phyloP scores from a whole-genome alignment of 2,329 filamentous ascomycete genomes.

The Colletotrichum agaves region DNA sequence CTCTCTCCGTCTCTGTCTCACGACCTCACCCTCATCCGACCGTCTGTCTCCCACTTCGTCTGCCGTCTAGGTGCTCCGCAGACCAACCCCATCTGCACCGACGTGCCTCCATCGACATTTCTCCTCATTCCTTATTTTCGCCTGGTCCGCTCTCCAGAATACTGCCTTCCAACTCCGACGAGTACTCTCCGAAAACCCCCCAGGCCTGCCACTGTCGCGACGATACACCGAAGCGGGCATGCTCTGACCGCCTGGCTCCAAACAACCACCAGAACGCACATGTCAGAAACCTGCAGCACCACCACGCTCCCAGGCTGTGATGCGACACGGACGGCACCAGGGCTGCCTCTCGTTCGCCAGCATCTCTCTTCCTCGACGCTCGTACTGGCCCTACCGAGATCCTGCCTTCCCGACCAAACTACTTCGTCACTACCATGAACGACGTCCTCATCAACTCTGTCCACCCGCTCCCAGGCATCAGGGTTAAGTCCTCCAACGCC shows the following conservation, averaged over 20 bases:
- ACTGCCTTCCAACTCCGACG: neutral
- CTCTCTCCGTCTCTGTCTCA: neutral
- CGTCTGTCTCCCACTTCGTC: neutral
- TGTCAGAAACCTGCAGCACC: conserved; percentile 23
- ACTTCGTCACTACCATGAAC: conserved; percentile 29
- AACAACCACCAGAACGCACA: conserved; percentile 24
- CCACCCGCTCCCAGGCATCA: conserved; percentile 26
- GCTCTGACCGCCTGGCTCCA: conserved; percentile 28
- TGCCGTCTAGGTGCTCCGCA: neutral
- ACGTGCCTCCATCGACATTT: neutral
- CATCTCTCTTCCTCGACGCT: neutral
- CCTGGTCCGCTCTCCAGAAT: neutral
- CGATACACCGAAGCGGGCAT: conserved; percentile 23
- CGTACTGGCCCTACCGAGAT: neutral
- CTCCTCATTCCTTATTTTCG: neutral
- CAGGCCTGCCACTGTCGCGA: conserved; percentile 14
- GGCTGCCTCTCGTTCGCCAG: conserved; percentile 20
- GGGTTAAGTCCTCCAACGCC: conserved; percentile 19
- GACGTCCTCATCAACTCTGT: conserved; percentile 38
- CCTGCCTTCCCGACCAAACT: neutral
- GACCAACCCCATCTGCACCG: neutral
- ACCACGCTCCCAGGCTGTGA: conserved; percentile 24
- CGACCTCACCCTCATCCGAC: neutral
- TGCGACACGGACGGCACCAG: conserved; percentile 32
- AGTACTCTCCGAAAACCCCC: neutral